phyloP scores from a whole-genome alignment of 805 yeast species.

The Ogataea pini region DNA sequence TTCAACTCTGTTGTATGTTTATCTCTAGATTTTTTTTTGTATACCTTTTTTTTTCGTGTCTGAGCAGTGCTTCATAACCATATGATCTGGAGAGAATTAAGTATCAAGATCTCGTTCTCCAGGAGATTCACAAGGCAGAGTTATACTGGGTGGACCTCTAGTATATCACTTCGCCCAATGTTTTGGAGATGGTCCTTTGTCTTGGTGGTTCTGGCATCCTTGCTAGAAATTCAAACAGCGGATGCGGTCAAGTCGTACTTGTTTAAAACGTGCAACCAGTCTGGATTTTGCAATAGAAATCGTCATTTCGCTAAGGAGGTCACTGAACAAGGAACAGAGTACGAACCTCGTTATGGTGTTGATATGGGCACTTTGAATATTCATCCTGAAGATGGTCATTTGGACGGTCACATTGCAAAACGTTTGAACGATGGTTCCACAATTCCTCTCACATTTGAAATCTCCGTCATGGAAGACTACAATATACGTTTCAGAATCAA shows the following conservation, averaged over 20 bases:
- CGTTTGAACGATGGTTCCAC: conserved; percentile 39
- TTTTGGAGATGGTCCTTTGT: conserved; percentile 7
- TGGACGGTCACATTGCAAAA: conserved; percentile 53
- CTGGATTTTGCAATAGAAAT: conserved; percentile 85
- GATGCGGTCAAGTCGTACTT: conserved; percentile 60
- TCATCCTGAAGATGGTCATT: conserved; percentile 31
- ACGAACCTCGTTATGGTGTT: conserved; percentile 42
- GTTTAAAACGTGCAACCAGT: conserved; percentile 74
- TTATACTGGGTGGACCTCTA: too few species aligned
- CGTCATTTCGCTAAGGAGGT: conserved; percentile 59
- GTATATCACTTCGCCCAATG: neutral
- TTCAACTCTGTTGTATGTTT: neutral
- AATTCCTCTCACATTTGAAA: conserved; percentile 53
- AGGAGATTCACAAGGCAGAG: neutral
- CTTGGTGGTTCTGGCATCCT: conserved; percentile 7
- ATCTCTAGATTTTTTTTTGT: conserved; percentile 1
- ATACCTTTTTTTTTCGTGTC: conserved; percentile 1
- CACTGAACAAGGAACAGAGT: conserved; percentile 21
- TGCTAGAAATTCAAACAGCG: conserved; percentile 12
- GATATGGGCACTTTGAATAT: conserved; percentile 38
- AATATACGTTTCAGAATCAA: conserved; percentile 64
- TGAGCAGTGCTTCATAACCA: conserved; percentile 10
- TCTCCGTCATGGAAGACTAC: conserved; percentile 57
- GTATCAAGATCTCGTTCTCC: neutral
- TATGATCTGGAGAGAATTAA: neutral